Evolutionary conservation across 2,329 filamentous ascomycete genomes (phyloP).

Genomic region (Blastomyces parvus): DNA sequence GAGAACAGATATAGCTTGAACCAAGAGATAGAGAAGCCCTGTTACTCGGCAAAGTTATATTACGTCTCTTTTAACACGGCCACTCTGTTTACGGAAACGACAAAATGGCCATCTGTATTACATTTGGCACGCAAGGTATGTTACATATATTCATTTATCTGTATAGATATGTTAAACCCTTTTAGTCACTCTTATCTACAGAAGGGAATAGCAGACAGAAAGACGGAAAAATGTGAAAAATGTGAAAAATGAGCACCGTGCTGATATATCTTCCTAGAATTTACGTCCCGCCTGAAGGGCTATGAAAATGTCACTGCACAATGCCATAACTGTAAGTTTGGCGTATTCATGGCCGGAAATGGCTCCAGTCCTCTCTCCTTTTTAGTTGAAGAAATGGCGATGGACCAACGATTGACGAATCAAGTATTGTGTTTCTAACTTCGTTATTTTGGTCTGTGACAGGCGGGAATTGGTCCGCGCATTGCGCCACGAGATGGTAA

Average conservation of each 20-base stretch:
- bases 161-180: neutral
- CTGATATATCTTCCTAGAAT: slow-evolving; percentile 20
- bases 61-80: neutral
- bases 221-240: neutral
- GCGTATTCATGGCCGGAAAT: neutral
- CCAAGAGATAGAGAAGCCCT: neutral
- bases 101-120: slow-evolving; percentile 24
- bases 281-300: slow-evolving; percentile 25
- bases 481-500: slow-evolving; percentile 27
- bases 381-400: neutral
- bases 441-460: neutral
- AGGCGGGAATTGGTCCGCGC: slow-evolving; percentile 29
- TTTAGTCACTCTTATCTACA: neutral
- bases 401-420: neutral
- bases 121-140: slow-evolving; percentile 23
- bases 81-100: neutral
- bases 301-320: slow-evolving; percentile 30
- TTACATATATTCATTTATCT: neutral
- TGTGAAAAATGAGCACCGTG: neutral
- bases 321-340: slow-evolving; percentile 26
- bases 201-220: neutral
- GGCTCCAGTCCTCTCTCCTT: neutral
- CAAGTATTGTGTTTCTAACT: neutral
- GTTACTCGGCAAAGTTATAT: neutral
- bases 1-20: neutral